Conservation (phyloP, 768 basidiomycete species). For the Pleurotus sapidus region DNA sequence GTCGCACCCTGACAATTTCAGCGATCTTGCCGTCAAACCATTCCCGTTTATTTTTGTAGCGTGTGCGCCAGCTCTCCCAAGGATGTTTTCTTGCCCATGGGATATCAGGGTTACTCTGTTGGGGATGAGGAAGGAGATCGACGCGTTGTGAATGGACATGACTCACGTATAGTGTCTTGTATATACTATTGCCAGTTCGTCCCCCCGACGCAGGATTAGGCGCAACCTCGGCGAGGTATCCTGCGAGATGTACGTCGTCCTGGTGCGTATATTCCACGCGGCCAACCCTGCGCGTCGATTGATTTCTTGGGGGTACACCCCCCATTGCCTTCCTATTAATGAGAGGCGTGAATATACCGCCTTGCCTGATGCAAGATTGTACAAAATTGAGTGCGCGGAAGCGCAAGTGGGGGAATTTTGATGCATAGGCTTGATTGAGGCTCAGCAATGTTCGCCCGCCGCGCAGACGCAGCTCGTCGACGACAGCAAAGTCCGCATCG, state of each 20-base stretch:
- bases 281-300: conserved; percentile 3
- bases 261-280: conserved; percentile 30
- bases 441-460: neutral
- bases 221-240: conserved; percentile 31
- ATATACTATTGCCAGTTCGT: conserved; percentile 32
- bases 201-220: conserved; percentile 37
- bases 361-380: conserved; percentile 11
- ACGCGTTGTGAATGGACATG: conserved; percentile 6
- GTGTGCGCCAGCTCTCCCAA: conserved; percentile 44
- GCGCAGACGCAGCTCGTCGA: conserved; percentile 14
- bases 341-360: conserved; percentile 9
- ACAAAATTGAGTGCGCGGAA: conserved; percentile 21
- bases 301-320: conserved; percentile 5
- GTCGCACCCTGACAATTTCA: conserved; percentile 14
- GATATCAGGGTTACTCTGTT: conserved; percentile 15
- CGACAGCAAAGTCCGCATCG: conserved; percentile 20
- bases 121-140: conserved; percentile 11
- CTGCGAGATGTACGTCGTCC: conserved; percentile 36
- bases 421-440: conserved; percentile 17
- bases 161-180: conserved; percentile 22
- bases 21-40: conserved; percentile 34
- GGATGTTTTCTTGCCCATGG: conserved; percentile 43
- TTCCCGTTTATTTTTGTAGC: conserved; percentile 37
- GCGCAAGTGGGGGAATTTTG: conserved; percentile 8
- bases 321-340: conserved; percentile 15